Percentiles rank a stretch among this genome's conserved stretches.
phyloP scores from a whole-genome alignment of 1,139 yeast genomes.

The Suhomyces ambrosiae region DNA sequence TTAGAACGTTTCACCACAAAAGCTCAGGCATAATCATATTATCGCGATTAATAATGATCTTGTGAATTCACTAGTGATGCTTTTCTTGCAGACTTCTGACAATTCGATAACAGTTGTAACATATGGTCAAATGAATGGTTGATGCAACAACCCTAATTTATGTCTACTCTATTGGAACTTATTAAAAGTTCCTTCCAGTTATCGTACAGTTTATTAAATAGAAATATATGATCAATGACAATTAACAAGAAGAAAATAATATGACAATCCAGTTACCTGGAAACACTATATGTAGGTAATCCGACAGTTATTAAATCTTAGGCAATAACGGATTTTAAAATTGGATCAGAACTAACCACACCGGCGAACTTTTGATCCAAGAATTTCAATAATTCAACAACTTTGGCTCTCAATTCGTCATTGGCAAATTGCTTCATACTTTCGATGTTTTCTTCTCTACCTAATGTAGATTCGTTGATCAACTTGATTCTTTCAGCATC shows the following conservation, averaged over 20 bases:
- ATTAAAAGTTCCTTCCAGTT: slow-evolving; percentile 4
- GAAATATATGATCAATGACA: slow-evolving; percentile 9
- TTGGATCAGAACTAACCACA: slow-evolving; percentile 21
- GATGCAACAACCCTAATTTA: too few relatives aligned
- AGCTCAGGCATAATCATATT: too few relatives aligned
- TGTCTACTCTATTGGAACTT: too few relatives aligned
- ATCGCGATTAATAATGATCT: too few relatives aligned
- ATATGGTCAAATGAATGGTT: too few relatives aligned
- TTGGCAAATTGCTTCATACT: slow-evolving; percentile 76
- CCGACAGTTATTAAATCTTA: slow-evolving; percentile 16
- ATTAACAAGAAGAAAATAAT: slow-evolving; percentile 10
- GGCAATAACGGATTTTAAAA: slow-evolving; percentile 57
- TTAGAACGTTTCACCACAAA: too few relatives aligned
- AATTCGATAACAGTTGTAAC: too few relatives aligned
- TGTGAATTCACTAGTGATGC: too few relatives aligned
- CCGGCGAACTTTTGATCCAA: slow-evolving; percentile 52
- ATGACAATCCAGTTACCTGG: slow-evolving; percentile 4
- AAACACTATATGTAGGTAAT: neutral
- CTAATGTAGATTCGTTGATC: slow-evolving; percentile 72
- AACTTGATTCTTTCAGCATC: slow-evolving; percentile 72
- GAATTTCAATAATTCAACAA: slow-evolving; percentile 70
- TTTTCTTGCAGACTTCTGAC: too few relatives aligned
- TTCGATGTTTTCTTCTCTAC: slow-evolving; percentile 80
- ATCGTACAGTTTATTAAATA: slow-evolving; percentile 7
- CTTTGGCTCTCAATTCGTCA: slow-evolving; percentile 64